A percentile compares a stretch with the other conserved stretches of the same genome.
Conservation (phyloP, 78 protist genomes). For the slime mould (Dictyostelium discoideum) region DNA sequence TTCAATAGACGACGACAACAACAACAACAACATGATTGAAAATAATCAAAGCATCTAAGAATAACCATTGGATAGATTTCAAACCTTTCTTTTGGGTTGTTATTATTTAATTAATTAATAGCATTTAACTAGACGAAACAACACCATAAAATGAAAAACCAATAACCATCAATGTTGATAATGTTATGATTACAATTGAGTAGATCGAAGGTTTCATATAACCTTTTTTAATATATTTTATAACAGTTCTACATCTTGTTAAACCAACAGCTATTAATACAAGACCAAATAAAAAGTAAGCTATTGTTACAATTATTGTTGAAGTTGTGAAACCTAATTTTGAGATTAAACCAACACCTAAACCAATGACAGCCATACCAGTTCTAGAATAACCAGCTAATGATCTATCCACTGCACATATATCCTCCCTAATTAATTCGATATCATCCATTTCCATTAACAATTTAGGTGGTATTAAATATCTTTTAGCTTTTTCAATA, state of each 20-base stretch:
- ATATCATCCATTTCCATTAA: slow-evolving; percentile 8
- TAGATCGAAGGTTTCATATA: slow-evolving; percentile 18
- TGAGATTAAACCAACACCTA: neutral
- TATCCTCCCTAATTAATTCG: slow-evolving; percentile 24
- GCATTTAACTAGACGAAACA: neutral
- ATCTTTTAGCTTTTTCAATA: neutral
- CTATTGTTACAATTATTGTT: neutral
- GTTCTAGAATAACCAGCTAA: slow-evolving; percentile 40
- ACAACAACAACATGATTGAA: too few species aligned
- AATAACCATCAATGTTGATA: neutral
- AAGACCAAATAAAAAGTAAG: neutral
- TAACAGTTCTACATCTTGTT: neutral
- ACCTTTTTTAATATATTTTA: slow-evolving; percentile 9
- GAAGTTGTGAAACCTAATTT: neutral
- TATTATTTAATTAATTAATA: too few species aligned
- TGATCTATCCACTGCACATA: slow-evolving; percentile 23
- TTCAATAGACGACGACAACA: too few species aligned
- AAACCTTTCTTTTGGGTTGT: too few species aligned
- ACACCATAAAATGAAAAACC: neutral
- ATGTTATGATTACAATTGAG: neutral
- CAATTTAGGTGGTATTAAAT: neutral
- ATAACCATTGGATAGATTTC: too few species aligned
- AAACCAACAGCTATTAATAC: neutral
- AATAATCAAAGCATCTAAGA: too few species aligned
- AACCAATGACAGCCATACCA: neutral